Conservation (phyloP, 192 early-diverging fungal species). For the Phycomyces blakesleeanus region DNA sequence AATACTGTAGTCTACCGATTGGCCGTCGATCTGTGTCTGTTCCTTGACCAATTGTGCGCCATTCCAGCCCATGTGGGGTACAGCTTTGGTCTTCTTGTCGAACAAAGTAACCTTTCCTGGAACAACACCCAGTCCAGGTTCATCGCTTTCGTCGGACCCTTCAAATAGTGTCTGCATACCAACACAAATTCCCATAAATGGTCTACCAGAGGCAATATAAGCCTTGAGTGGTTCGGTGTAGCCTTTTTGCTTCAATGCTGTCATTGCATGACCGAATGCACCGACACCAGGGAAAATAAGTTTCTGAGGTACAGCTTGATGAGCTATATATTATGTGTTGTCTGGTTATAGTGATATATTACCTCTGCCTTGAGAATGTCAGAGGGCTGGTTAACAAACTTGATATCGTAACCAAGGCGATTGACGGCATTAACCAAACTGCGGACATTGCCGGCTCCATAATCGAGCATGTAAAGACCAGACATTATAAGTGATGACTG, state of each 20-base stretch:
- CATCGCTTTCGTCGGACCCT: slow-evolving; percentile 82
- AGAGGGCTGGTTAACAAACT: slow-evolving; percentile 62
- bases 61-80: slow-evolving; percentile 99
- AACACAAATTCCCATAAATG: slow-evolving; percentile 98
- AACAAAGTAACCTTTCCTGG: slow-evolving; percentile 67
- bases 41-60: slow-evolving; percentile 46
- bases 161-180: slow-evolving; percentile 95
- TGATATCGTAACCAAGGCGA: slow-evolving; percentile 82
- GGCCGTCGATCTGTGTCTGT: slow-evolving; percentile 18
- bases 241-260: slow-evolving; percentile 65
- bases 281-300: slow-evolving; percentile 99
- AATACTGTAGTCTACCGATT: slow-evolving; percentile 32
- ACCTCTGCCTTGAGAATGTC: slow-evolving; percentile 93
- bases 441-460: slow-evolving; percentile 99
- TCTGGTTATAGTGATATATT: slow-evolving; percentile 21
- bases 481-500: slow-evolving; percentile 31
- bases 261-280: slow-evolving; percentile 91
- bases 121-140: slow-evolving; percentile 82
- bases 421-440: slow-evolving; percentile 93
- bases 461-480: slow-evolving; percentile 86
- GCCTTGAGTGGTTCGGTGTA: slow-evolving; percentile 77
- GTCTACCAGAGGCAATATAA: slow-evolving; percentile 82
- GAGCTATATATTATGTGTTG: background rate
- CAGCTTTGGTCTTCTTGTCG: slow-evolving; percentile 67
- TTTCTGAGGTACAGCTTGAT: slow-evolving; percentile 56